phyloP scores from a whole-genome alignment of 1,139 yeast genomes.

The Lodderomyces metapsilosis region DNA sequence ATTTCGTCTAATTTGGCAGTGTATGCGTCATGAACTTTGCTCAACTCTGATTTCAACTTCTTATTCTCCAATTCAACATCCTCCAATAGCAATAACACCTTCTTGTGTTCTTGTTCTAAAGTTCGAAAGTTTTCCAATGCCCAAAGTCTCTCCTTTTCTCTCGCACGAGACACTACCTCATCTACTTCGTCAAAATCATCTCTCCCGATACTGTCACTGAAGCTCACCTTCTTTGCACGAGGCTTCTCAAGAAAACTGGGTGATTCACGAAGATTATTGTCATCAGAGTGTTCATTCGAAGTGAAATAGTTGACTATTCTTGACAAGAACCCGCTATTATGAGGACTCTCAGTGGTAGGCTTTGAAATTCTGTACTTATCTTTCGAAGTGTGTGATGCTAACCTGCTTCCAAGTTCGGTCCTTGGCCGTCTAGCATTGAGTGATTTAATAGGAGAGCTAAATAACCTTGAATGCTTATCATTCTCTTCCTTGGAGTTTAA shows the following conservation, averaged over 20 bases:
- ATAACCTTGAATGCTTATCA: background rate
- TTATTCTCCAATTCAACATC: conserved; percentile 7
- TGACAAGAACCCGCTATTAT: conserved; percentile 15
- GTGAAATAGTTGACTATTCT: conserved; percentile 16
- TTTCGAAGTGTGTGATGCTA: background rate
- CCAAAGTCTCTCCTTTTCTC: conserved; percentile 3
- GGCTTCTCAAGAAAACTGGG: conserved; percentile 1
- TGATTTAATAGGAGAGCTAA: conserved; percentile 15
- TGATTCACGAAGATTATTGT: conserved; percentile 12
- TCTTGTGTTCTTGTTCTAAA: conserved; percentile 5
- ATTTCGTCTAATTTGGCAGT: conserved; percentile 4
- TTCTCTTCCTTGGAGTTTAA: background rate
- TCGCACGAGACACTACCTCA: conserved; percentile 12
- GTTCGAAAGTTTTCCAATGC: conserved; percentile 5
- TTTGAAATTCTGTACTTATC: conserved; percentile 11
- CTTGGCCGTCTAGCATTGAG: conserved; percentile 13
- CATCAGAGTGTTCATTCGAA: conserved; percentile 6
- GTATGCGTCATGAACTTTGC: background rate
- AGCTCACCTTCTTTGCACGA: background rate
- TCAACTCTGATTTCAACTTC: conserved; percentile 4
- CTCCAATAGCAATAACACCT: background rate
- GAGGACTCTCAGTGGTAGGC: conserved; percentile 4
- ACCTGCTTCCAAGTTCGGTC: conserved; percentile 2
- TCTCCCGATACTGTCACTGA: background rate
- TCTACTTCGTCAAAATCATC: conserved; percentile 13